Evolutionary conservation across 1,139 yeast genomes (phyloP), one percentile per base, ranked within the genome.

Genomic region (Tardiomyces depauwii): DNA sequence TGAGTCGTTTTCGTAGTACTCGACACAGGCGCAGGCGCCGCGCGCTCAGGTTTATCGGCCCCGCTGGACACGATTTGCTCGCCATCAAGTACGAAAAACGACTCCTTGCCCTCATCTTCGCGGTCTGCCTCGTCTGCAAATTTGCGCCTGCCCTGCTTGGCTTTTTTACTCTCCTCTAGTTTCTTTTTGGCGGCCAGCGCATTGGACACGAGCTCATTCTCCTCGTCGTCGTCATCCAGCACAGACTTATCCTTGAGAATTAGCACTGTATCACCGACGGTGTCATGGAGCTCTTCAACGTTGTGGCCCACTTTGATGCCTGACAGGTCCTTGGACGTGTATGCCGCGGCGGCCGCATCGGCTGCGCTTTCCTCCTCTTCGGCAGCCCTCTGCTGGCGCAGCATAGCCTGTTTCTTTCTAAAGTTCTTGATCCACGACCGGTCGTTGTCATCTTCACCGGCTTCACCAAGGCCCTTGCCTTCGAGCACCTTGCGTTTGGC

Each of bases 241-340:
- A 84, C 64, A 6, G 68, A 68, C 1, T 67, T 60, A 51, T 87
- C 96, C 47, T 80, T 76, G 42, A 86, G 65, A 0, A 91, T 84
- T 45, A 87, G 65, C 1, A 84, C 68, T 0, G 77, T 76, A 18
- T 75, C 77, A n/a, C 67, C 68, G 7, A 58, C 57, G n/a, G 71
- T 49, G 6, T 55, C 60, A 2, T 59, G 58, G n/a, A 78, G 56
- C 19, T 74, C 78, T 6, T 59, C 56, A 4, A 66, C 45, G 40
- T 62, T 64, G 57, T 78, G 84, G 0, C 70, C 72, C 10, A 80
- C 73, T 40, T 64, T 67, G 2, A 76, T 48, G 1, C 75, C 76
- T 4, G 59, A 56, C 18, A 68, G 50, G 44, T 65, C 68, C 14
- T 55, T 56, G 0, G 60, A 49, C 2, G 58, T 50, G 23, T 56